Evolutionary conservation across 371 early-diverging fungal genomes (phyloP).

Genomic region (Mucor velutinosus): DNA sequence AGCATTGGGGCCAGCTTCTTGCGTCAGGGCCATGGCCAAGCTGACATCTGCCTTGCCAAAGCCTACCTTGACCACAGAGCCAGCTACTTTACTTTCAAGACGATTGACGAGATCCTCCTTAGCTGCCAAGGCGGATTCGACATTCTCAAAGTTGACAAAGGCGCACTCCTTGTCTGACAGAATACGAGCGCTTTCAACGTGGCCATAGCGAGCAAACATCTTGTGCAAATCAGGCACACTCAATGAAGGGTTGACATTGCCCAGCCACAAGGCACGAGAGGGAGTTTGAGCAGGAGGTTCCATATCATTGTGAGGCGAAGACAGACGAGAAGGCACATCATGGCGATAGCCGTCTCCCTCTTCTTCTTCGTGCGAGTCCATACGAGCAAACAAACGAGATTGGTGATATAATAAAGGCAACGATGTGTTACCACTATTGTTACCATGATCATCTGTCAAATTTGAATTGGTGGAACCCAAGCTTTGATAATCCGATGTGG

Average conservation of each 20-base stretch:
- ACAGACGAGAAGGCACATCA: slow-evolving; percentile 21
- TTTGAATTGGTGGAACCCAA: slow-evolving; percentile 3
- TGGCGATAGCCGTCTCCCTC: not conserved
- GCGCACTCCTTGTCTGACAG: slow-evolving; percentile 76
- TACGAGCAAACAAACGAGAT: slow-evolving; percentile 1
- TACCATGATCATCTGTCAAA: slow-evolving; percentile 3
- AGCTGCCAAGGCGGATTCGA: slow-evolving; percentile 46
- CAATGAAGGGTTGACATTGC: slow-evolving; percentile 86
- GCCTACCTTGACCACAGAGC: slow-evolving; percentile 76
- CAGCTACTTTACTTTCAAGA: slow-evolving; percentile 38
- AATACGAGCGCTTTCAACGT: slow-evolving; percentile 90
- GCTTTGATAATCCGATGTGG: slow-evolving; percentile 5
- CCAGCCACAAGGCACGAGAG: slow-evolving; percentile 95
- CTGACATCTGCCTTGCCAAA: slow-evolving; percentile 86
- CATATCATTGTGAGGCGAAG: not conserved
- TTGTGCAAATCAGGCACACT: slow-evolving; percentile 79
- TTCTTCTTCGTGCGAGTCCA: slow-evolving; percentile 9
- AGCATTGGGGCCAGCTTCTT: slow-evolving; percentile 50
- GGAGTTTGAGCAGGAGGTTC: slow-evolving; percentile 47
- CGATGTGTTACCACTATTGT: not conserved
- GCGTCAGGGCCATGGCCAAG: slow-evolving; percentile 42
- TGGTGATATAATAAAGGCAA: not conserved
- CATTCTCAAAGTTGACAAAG: slow-evolving; percentile 48
- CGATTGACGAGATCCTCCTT: slow-evolving; percentile 41
- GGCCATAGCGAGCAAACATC: slow-evolving; percentile 86